phyloP scores from a whole-genome alignment of 805 yeast species.

The Nakazawaea ambrosiae region DNA sequence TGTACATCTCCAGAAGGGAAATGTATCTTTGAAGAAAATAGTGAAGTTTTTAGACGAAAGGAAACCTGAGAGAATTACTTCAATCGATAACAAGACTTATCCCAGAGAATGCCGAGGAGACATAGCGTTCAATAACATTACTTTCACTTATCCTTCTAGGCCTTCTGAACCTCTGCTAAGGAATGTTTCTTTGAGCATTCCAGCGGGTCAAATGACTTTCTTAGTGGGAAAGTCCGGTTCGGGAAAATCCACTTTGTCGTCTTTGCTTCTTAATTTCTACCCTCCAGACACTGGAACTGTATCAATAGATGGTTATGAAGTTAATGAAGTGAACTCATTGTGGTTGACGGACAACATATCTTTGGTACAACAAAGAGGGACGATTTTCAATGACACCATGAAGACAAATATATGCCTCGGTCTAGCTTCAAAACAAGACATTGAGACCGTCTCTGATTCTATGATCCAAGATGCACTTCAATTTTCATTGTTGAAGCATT shows the following conservation, averaged over 20 bases:
- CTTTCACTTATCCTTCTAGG: slow-evolving; percentile 60
- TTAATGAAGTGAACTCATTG: slow-evolving; percentile 31
- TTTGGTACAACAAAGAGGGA: slow-evolving; percentile 65
- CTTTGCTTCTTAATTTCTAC: slow-evolving; percentile 57
- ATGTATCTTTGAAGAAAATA: slow-evolving; percentile 55
- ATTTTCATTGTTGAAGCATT: slow-evolving; percentile 43
- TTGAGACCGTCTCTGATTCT: slow-evolving; percentile 17
- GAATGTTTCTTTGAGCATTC: slow-evolving; percentile 37
- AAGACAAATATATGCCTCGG: slow-evolving; percentile 60
- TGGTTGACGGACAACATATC: slow-evolving; percentile 64
- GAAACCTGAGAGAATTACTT: neutral
- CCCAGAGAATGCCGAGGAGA: slow-evolving; percentile 34
- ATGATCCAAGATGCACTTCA: slow-evolving; percentile 37
- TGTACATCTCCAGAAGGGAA: slow-evolving; percentile 62
- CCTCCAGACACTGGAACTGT: slow-evolving; percentile 45
- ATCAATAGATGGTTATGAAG: slow-evolving; percentile 44
- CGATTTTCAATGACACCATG: slow-evolving; percentile 58
- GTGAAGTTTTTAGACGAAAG: slow-evolving; percentile 21
- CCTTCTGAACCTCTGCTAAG: slow-evolving; percentile 38
- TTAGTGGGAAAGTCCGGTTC: slow-evolving; percentile 87
- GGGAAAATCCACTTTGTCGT: slow-evolving; percentile 82
- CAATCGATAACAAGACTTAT: slow-evolving; percentile 12
- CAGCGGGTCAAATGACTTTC: slow-evolving; percentile 43
- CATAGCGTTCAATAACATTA: slow-evolving; percentile 47
- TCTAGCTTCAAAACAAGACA: slow-evolving; percentile 18